Evolutionary conservation across 2,329 filamentous ascomycete species (phyloP).

Genomic region (Alternaria incomplexa): DNA sequence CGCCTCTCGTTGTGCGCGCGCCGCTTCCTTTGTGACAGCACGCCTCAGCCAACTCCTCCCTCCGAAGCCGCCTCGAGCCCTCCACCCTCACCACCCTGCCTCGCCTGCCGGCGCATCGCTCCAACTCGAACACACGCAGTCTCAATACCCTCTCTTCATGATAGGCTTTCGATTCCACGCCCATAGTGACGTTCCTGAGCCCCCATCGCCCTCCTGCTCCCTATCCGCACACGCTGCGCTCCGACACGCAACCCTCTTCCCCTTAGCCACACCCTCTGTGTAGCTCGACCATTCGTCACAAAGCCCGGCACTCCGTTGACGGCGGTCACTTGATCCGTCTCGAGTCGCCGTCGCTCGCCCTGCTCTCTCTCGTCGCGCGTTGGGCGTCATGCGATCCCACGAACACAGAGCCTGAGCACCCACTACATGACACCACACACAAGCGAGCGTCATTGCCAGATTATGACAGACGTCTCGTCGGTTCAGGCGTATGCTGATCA

Average conservation of each 20-base stretch:
- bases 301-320: conserved; percentile 18
- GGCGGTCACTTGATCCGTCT: conserved; percentile 32
- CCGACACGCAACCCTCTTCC: conserved; percentile 38
- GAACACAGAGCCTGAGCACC: conserved; percentile 46
- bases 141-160: conserved; percentile 26
- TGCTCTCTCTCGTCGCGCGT: conserved; percentile 40
- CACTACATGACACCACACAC: conserved; percentile 30
- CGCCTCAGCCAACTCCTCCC: conserved; percentile 27
- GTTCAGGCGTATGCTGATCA: conserved; percentile 51
- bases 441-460: conserved; percentile 40
- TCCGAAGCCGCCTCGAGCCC: conserved; percentile 30
- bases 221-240: conserved; percentile 26
- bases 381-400: conserved; percentile 52
- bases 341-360: conserved; percentile 30
- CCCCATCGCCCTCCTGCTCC: conserved; percentile 25
- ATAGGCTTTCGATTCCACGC: conserved; percentile 19
- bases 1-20: conserved; percentile 24
- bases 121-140: conserved; percentile 16
- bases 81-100: conserved; percentile 27
- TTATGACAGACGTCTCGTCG: conserved; percentile 53
- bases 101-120: conserved; percentile 34
- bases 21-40: conserved; percentile 35
- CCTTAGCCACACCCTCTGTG: conserved; percentile 19
- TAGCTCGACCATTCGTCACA: conserved; percentile 12
- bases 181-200: conserved; percentile 26